phyloP scores from a whole-genome alignment of 148 eudicot genomes.

The Cornus florida region DNA sequence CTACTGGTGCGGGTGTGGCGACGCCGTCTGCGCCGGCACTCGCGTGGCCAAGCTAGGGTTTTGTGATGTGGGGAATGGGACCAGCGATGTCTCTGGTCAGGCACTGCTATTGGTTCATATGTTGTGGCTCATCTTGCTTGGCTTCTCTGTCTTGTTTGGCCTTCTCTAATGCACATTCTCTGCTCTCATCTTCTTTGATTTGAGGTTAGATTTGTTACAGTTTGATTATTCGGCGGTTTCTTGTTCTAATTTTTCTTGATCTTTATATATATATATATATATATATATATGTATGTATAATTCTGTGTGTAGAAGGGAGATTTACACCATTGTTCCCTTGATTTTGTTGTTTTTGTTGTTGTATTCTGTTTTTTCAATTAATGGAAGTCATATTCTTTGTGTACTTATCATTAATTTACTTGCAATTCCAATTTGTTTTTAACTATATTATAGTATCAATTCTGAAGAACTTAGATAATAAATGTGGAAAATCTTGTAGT shows the following conservation, averaged over 20 bases:
- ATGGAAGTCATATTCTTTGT: background rate
- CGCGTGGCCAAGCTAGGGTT: slow-evolving; percentile 64
- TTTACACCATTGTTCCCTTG: background rate
- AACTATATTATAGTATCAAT: no score
- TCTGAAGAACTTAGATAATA: background rate
- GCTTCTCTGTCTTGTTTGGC: slow-evolving; percentile 69
- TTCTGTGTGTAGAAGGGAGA: background rate
- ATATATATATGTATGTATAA: no score
- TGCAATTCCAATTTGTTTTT: background rate
- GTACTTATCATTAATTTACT: background rate
- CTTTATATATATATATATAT: background rate
- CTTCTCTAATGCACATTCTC: slow-evolving; percentile 39
- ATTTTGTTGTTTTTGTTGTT: no score
- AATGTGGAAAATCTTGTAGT: background rate
- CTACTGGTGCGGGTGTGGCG: slow-evolving; percentile 95
- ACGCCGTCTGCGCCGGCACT: slow-evolving; percentile 71
- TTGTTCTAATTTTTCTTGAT: background rate
- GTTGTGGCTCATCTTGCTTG: slow-evolving; percentile 70
- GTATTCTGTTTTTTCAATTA: no score
- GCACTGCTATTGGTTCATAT: slow-evolving; percentile 78
- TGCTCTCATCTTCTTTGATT: background rate
- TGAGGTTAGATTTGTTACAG: background rate
- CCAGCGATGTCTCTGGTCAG: slow-evolving; percentile 66
- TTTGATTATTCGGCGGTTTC: background rate
- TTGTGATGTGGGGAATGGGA: slow-evolving; percentile 74